These are phyloP conservation scores for Nepenthes gracilis DNA, from an alignment of 148 eudicot genomes.

Conservation along the genomic window DNA sequence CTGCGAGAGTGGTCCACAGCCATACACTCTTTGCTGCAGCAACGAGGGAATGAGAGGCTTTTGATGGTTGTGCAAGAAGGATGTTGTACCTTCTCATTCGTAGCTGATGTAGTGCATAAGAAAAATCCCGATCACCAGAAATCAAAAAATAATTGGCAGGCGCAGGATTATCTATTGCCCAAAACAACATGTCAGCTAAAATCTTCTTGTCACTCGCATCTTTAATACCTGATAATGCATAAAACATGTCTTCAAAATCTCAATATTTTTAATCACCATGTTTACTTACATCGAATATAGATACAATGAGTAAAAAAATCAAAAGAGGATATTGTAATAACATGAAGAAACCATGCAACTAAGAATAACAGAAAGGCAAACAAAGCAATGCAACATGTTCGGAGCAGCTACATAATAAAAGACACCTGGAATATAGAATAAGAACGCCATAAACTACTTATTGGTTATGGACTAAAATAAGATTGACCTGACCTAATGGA, in stretches of 20 bases:
- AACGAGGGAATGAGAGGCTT: conserved; percentile 61
- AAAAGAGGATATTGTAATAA: too few relatives aligned
- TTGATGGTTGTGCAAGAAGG: conserved; percentile 76
- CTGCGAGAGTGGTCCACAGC: conserved; percentile 77
- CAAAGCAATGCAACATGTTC: too few relatives aligned
- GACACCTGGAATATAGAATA: too few relatives aligned
- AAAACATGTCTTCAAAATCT: conserved; percentile 16
- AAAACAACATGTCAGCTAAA: conserved; percentile 87
- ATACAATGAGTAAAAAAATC: too few relatives aligned
- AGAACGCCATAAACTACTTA: too few relatives aligned
- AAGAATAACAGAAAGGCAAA: too few relatives aligned
- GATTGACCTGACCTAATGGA: too few relatives aligned
- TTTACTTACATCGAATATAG: conserved; percentile 1
- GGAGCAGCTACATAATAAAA: too few relatives aligned
- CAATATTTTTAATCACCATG: not conserved
- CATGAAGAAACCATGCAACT: too few relatives aligned
- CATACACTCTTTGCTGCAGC: conserved; percentile 87
- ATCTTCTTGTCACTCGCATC: conserved; percentile 98
- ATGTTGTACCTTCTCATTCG: conserved; percentile 89
- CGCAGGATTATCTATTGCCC: conserved; percentile 96
- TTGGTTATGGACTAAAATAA: too few relatives aligned
- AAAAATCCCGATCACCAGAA: conserved; percentile 91
- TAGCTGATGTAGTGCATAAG: conserved; percentile 85
- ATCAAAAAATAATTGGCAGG: conserved; percentile 82
- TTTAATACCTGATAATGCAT: conserved; percentile 51